Base-by-base conservation (phyloP, 192 early-diverging fungal species). In the Backusella macrospora region DNA sequence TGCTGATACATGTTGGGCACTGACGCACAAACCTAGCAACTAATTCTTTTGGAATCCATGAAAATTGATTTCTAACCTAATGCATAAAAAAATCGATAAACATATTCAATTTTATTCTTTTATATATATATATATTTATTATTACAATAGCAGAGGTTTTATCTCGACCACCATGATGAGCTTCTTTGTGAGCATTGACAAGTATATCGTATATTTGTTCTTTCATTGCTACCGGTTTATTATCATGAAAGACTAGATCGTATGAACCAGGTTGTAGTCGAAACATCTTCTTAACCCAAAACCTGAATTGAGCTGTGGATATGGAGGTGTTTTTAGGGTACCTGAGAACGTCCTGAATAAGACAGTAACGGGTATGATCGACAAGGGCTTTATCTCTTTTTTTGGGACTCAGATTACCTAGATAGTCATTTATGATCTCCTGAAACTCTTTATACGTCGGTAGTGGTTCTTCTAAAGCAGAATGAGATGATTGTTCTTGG, bases 281-380 rank as follows among this genome's bases (percentile, higher is more conserved):
- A 74, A 86, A 86, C 85, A 86, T 86, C 18, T 86, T 86, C 46
- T 86, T 86, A 5, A 83, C 84, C 84, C 84, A 86, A 72, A 86
- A 86, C 5, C 84, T 78, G 45, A 86, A 86, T 68, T 86, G 84
- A 0, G 84, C 84, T 2, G 84, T 86, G 3, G 84, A 86, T 42
- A 86, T 81, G 29, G 81, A 74, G 12, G 84, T 86, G 29, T 86
- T 86, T 42, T 78, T 81, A 16, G 84, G 84, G 43, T 86, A 76
- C 23, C 74, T 79, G 3, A 86, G 76, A 4, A 86, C 84, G 70
- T 81, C 81, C 37, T 81, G 76, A 62, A 86, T 86, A 74, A 83
- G 74, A 78, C 79, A 68, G 44, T 86, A 86, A 68, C 82, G 81
- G 9, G 77, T 73, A 43, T 86, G 78, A 59, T 82, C 78, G 0